Evolutionary conservation across 2,329 filamentous ascomycete species (phyloP).

Genomic region (Ophiostoma populinum): DNA sequence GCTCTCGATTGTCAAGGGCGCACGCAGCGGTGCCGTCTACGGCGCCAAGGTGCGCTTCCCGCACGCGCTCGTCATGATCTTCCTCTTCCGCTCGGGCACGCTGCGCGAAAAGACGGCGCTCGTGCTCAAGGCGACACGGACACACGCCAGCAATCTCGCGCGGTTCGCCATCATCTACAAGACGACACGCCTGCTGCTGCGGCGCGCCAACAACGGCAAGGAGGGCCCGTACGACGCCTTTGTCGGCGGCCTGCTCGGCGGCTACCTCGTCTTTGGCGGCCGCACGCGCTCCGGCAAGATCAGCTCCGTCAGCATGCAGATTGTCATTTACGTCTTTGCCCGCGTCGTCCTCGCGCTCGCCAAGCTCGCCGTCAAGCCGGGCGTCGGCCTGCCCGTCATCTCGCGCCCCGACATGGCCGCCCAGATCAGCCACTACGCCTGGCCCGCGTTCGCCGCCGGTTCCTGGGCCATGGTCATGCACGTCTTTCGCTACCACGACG

Average conservation of each 20-base stretch:
- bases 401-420: constrained; percentile 29
- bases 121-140: constrained; percentile 71
- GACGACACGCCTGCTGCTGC: constrained; percentile 56
- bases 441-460: constrained; percentile 80
- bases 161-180: constrained; percentile 90
- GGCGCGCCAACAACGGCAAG: constrained; percentile 43
- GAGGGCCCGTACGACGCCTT: constrained; percentile 67
- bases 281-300: constrained; percentile 47
- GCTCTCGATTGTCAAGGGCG: constrained; percentile 74
- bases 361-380: constrained; percentile 59
- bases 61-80: constrained; percentile 95
- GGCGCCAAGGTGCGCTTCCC: constrained; percentile 96
- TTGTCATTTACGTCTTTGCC: constrained; percentile 95
- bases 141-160: constrained; percentile 81
- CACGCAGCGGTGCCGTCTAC: constrained; percentile 94
- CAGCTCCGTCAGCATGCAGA: constrained; percentile 81
- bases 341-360: constrained; percentile 74
- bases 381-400: constrained; percentile 30
- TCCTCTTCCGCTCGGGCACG: constrained; percentile 86
- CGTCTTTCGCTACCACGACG: constrained; percentile 80
- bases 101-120: constrained; percentile 65
- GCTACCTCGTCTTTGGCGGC: constrained; percentile 78
- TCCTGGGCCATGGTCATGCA: constrained; percentile 95
- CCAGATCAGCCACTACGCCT: constrained; percentile 52
- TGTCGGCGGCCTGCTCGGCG: constrained; percentile 70